Evolutionary conservation across 768 basidiomycete genomes (phyloP).

Genomic region (Rhizopogon salebrosus): DNA sequence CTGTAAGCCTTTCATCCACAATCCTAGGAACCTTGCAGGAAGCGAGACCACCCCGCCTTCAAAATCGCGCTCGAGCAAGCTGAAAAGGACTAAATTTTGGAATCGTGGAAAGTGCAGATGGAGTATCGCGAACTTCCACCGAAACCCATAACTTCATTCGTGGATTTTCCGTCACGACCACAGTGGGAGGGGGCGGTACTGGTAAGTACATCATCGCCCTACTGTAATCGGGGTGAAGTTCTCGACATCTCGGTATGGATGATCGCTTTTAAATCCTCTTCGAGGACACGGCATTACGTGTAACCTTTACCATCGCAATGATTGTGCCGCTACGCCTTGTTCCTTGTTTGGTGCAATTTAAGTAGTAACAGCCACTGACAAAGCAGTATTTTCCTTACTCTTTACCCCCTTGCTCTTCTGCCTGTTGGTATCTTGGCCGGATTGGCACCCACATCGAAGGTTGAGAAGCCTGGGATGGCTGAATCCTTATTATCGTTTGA

Average conservation of each 20-base stretch:
- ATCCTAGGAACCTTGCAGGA: conserved; percentile 27
- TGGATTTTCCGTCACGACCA: background rate
- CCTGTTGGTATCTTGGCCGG: too few relatives aligned
- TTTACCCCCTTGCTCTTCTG: too few relatives aligned
- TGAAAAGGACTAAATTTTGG: conserved; percentile 48
- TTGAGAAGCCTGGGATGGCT: too few relatives aligned
- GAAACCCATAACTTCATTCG: background rate
- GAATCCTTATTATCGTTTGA: too few relatives aligned
- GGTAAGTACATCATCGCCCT: background rate
- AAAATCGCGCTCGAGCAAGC: conserved; percentile 44
- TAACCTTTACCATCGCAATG: conserved; percentile 44
- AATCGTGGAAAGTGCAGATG: conserved; percentile 36
- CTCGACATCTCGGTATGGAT: conserved; percentile 30
- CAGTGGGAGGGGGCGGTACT: background rate
- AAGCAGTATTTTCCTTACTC: too few relatives aligned
- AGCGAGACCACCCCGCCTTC: conserved; percentile 34
- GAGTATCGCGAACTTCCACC: conserved; percentile 1
- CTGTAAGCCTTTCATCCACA: conserved; percentile 32
- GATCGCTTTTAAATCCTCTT: conserved; percentile 47
- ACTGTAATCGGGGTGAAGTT: conserved; percentile 9
- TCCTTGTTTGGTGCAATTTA: too few relatives aligned
- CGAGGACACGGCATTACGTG: conserved; percentile 24
- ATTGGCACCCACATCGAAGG: too few relatives aligned
- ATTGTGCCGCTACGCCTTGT: too few relatives aligned
- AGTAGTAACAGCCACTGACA: too few relatives aligned